Evolutionary conservation across 768 basidiomycete genomes (phyloP).

Genomic region (Rhodotorula toruloides): DNA sequence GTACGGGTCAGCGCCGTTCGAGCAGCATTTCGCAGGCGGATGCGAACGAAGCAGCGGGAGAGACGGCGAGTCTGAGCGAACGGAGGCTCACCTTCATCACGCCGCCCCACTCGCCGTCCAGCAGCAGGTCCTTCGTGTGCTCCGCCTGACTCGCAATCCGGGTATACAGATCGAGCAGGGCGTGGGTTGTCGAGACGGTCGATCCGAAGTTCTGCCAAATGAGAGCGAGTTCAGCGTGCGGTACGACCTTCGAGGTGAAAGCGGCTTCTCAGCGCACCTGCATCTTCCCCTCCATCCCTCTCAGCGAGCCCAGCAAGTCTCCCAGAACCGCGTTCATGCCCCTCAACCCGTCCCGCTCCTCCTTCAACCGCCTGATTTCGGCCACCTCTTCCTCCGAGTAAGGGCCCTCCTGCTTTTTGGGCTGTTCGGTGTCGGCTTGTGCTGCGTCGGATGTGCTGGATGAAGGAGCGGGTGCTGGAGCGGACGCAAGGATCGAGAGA

Average conservation of each 20-base stretch:
- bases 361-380: conserved; percentile 37
- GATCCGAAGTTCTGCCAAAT: background rate
- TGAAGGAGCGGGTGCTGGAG: too few relatives aligned
- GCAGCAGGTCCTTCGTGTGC: conserved; percentile 47
- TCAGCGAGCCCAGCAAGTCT: conserved; percentile 41
- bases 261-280: conserved; percentile 39
- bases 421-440: too few relatives aligned
- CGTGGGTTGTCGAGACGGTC: conserved; percentile 44
- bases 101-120: conserved; percentile 47
- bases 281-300: conserved; percentile 44
- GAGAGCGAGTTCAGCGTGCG: background rate
- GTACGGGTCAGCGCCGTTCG: background rate
- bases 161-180: conserved; percentile 47
- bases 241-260: background rate
- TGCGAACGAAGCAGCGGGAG: too few relatives aligned
- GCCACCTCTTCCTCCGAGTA: conserved; percentile 28
- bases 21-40: too few relatives aligned
- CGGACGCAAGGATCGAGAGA: too few relatives aligned
- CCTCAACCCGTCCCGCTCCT: conserved; percentile 45
- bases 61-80: too few relatives aligned
- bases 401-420: background rate
- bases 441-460: too few relatives aligned
- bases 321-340: conserved; percentile 48
- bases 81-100: conserved; percentile 42
- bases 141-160: conserved; percentile 47